Conservation (phyloP, 2,329 filamentous ascomycete genomes). For the Aspergillus terreus region DNA sequence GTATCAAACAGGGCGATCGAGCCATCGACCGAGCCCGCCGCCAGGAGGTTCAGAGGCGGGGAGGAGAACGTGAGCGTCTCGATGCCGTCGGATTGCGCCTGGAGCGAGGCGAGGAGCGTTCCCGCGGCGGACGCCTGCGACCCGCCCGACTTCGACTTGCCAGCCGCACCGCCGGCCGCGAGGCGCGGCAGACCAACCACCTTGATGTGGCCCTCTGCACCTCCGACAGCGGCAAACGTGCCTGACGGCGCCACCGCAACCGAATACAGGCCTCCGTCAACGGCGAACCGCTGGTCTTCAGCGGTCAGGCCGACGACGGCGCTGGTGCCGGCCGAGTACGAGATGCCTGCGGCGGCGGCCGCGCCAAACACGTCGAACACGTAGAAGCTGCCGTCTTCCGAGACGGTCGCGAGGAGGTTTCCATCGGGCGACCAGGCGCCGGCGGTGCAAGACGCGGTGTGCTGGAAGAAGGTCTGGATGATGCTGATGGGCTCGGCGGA, state of each 20-base stretch:
- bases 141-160: constrained; percentile 46
- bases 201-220: constrained; percentile 80
- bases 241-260: constrained; percentile 78
- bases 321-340: constrained; percentile 53
- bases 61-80: constrained; percentile 68
- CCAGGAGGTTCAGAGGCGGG: constrained; percentile 58
- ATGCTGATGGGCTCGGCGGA: constrained; percentile 66
- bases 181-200: constrained; percentile 77
- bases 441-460: constrained; percentile 80
- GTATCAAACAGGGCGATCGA: constrained; percentile 83
- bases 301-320: constrained; percentile 73
- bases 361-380: constrained; percentile 90
- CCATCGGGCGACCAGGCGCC: constrained; percentile 90
- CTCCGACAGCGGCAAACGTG: constrained; percentile 77
- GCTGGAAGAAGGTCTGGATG: constrained; percentile 86
- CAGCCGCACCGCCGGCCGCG: constrained; percentile 36
- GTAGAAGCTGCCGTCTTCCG: constrained; percentile 82
- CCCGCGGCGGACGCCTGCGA: constrained; percentile 50
- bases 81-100: constrained; percentile 73
- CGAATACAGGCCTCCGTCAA: constrained; percentile 88
- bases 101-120: constrained; percentile 75
- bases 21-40: constrained; percentile 62
- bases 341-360: constrained; percentile 62
- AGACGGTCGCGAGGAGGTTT: constrained; percentile 78
- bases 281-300: constrained; percentile 82